These are phyloP conservation scores for Pichia manshurica DNA, from an alignment of 805 yeast species.

Conservation along the genomic window DNA sequence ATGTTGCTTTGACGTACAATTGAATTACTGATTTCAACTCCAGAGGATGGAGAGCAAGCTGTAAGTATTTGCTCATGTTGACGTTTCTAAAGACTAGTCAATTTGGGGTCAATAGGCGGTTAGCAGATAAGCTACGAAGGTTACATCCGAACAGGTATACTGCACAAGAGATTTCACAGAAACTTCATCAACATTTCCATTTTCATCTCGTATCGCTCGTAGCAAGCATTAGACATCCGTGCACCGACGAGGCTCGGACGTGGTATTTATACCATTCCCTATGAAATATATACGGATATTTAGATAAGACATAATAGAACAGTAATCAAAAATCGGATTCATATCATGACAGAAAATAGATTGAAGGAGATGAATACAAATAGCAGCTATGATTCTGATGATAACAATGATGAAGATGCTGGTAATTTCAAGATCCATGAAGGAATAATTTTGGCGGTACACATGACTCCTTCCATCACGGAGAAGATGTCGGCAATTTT, in stretches of 20 bases:
- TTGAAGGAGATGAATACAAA: too few relatives aligned
- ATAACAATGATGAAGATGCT: background rate
- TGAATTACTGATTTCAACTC: slow-evolving; percentile 68
- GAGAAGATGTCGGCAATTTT: slow-evolving; percentile 39
- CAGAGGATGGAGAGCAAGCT: slow-evolving; percentile 61
- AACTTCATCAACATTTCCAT: background rate
- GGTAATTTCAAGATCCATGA: slow-evolving; percentile 46
- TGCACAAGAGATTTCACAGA: background rate
- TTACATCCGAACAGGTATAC: too few relatives aligned
- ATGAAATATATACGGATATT: too few relatives aligned
- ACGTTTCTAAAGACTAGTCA: too few relatives aligned
- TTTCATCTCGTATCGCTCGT: too few relatives aligned
- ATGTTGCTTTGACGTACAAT: slow-evolving; percentile 37
- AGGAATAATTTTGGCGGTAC: slow-evolving; percentile 59
- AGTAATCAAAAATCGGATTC: too few relatives aligned
- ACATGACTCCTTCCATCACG: slow-evolving; percentile 46
- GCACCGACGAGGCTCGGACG: background rate
- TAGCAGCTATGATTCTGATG: too few relatives aligned
- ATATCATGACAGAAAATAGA: too few relatives aligned
- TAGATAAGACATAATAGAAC: too few relatives aligned
- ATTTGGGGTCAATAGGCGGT: too few relatives aligned
- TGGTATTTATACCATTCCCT: too few relatives aligned
- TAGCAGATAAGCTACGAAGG: too few relatives aligned
- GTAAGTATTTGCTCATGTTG: slow-evolving; percentile 37
- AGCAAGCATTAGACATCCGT: background rate